These are phyloP conservation scores for Olyra latifolia DNA, from an alignment of 176 grass and related monocot genomes.

Conservation along the genomic window DNA sequence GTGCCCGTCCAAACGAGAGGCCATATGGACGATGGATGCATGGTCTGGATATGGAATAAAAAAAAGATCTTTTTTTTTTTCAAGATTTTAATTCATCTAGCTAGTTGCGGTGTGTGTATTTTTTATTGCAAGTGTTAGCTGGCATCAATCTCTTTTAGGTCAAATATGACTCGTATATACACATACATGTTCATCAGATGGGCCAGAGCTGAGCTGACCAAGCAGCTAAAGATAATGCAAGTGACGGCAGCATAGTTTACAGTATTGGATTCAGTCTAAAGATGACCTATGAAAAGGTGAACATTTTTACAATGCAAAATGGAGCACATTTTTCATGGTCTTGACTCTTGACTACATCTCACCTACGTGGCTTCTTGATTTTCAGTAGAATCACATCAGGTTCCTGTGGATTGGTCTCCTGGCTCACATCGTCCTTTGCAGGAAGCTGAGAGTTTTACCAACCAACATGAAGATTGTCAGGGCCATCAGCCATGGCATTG, in stretches of 20 bases:
- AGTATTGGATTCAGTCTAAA: background rate
- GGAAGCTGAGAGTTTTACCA: slow-evolving; percentile 20
- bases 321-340: background rate
- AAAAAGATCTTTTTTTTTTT: background rate
- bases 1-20: background rate
- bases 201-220: slow-evolving; percentile 9
- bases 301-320: background rate
- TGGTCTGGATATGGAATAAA: slow-evolving; percentile 17
- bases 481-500: background rate
- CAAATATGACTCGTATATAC: slow-evolving; percentile 6
- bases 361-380: background rate
- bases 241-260: background rate
- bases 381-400: background rate
- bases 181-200: background rate
- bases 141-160: slow-evolving; percentile 18
- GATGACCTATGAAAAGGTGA: background rate
- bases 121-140: slow-evolving; percentile 23
- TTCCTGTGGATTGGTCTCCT: background rate
- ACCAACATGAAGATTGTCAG: background rate
- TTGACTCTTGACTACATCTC: background rate
- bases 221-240: background rate
- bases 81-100: background rate
- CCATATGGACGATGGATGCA: background rate
- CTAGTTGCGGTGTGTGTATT: background rate
- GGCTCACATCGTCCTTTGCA: background rate